Percentiles rank a stretch among this genome's conserved stretches.
These are phyloP conservation scores for Trypanosomatidae sp. DNA, from an alignment of 208 protist genomes.

Conservation along the genomic window DNA sequence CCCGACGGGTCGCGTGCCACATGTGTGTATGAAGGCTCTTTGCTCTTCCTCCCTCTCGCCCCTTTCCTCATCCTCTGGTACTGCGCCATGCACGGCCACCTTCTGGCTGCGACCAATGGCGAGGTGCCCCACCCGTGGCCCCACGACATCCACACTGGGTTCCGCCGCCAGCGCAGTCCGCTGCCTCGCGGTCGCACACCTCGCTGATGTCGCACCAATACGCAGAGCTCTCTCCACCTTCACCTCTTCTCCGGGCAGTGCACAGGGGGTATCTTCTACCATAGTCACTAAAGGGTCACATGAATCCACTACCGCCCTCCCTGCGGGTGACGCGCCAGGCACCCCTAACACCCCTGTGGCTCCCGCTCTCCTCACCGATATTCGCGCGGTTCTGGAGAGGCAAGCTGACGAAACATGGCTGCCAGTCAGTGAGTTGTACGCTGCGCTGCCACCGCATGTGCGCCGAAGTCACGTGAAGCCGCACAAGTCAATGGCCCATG, in stretches of 20 bases:
- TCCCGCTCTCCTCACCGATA: slow-evolving; percentile 15
- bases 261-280: neutral
- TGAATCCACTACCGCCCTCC: neutral
- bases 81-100: neutral
- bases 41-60: neutral
- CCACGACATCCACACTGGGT: neutral
- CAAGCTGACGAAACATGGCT: slow-evolving; percentile 41
- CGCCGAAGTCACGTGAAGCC: slow-evolving; percentile 69
- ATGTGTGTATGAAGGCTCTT: neutral
- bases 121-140: neutral
- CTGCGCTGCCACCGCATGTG: slow-evolving; percentile 43
- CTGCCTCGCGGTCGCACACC: neutral
- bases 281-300: neutral
- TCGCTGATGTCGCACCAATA: neutral
- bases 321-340: neutral
- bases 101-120: neutral
- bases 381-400: slow-evolving; percentile 14
- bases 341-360: slow-evolving; percentile 13
- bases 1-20: neutral
- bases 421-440: slow-evolving; percentile 64
- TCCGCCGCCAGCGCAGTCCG: neutral
- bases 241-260: neutral
- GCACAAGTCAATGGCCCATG: slow-evolving; percentile 68
- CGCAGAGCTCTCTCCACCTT: slow-evolving; percentile 4
- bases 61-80: neutral